Conservation (phyloP, 169 alveolate genomes). For the Eimeria praecox region DNA sequence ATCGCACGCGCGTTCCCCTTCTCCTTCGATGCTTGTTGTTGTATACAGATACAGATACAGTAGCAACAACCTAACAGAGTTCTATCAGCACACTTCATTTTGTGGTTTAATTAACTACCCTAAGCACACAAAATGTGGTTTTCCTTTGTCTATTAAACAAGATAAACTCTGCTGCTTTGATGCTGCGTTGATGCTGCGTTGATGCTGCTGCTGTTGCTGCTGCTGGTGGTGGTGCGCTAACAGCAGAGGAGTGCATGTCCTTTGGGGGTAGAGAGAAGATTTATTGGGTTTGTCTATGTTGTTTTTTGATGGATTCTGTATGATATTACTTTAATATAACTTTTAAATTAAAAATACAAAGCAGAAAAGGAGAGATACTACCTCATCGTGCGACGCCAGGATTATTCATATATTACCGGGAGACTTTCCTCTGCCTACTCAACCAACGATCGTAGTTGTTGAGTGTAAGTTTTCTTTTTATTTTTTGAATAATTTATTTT, state of each 20-base stretch:
- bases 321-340: no score
- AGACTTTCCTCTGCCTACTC: no score
- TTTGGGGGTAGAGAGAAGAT: no score
- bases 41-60: not conserved
- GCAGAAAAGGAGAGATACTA: no score
- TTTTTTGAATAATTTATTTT: no score
- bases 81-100: not conserved
- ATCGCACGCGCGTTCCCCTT: not conserved
- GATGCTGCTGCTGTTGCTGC: not conserved
- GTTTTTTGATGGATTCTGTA: no score
- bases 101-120: not conserved
- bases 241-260: not conserved
- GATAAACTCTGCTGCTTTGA: not conserved
- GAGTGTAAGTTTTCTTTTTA: not conserved
- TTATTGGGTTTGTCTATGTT: no score
- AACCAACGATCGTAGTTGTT: no score
- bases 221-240: not conserved
- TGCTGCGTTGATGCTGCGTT: not conserved
- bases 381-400: no score
- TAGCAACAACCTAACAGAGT: not conserved
- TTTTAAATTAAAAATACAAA: no score
- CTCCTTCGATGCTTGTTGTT: not conserved
- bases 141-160: not conserved
- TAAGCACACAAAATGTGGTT: not conserved
- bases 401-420: no score